Conservation (phyloP, 768 basidiomycete genomes). For the Termitomyces sp. region DNA sequence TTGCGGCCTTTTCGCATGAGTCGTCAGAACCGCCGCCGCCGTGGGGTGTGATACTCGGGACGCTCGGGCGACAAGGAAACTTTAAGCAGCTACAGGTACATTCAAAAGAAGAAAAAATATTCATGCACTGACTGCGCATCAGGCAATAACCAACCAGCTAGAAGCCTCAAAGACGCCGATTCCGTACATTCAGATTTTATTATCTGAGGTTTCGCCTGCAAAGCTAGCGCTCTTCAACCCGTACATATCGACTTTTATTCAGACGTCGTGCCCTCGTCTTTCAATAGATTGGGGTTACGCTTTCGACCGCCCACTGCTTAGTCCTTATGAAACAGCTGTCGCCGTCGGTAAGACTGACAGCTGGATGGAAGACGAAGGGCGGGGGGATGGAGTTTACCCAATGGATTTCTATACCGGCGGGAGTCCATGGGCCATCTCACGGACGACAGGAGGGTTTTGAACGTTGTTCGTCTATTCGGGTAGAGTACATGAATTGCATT, state of each 20-base stretch:
- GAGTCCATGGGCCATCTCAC: conserved; percentile 70
- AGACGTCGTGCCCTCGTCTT: conserved; percentile 93
- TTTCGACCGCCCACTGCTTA: conserved; percentile 82
- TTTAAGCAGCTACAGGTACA: conserved; percentile 77
- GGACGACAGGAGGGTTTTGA: conserved; percentile 47
- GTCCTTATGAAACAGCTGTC: conserved; percentile 90
- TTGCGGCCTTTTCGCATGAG: conserved; percentile 25
- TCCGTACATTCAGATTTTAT: conserved; percentile 84
- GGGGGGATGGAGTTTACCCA: conserved; percentile 58
- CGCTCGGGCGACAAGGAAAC: conserved; percentile 91
- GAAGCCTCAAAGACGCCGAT: conserved; percentile 46
- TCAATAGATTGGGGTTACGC: conserved; percentile 99
- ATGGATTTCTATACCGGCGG: conserved; percentile 96
- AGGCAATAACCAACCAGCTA: conserved; percentile 76
- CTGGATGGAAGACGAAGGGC: conserved; percentile 49
- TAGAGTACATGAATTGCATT: neutral
- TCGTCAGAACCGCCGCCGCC: conserved; percentile 22
- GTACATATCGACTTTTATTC: conserved; percentile 85
- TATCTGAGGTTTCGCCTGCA: conserved; percentile 95
- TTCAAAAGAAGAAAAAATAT: neutral
- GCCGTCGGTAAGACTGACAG: conserved; percentile 64
- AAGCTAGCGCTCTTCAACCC: conserved; percentile 83
- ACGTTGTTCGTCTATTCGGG: neutral
- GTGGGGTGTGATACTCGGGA: conserved; percentile 95
- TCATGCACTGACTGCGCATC: neutral